Evolutionary conservation across 352 stramenopile species (phyloP).

Genomic region (Globisporangium takayamanum): DNA sequence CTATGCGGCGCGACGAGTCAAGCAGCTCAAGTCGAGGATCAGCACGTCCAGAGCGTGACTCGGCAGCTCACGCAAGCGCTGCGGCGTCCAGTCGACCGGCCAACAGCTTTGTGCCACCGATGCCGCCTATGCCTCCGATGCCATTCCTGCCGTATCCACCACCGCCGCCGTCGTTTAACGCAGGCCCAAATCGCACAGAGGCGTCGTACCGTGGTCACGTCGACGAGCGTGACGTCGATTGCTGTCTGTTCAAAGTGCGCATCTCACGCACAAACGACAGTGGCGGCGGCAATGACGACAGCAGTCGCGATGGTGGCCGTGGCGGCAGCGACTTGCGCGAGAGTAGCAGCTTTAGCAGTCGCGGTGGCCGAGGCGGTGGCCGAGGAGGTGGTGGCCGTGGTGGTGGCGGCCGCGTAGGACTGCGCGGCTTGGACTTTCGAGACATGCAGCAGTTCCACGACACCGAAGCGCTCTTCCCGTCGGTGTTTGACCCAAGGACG

Average conservation of each 20-base stretch:
- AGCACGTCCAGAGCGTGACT: neutral
- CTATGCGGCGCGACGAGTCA: neutral
- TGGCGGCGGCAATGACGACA: constrained; percentile 1
- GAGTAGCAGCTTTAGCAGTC: neutral
- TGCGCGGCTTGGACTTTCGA: neutral
- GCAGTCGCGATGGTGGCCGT: constrained; percentile 9
- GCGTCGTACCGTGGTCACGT: constrained; percentile 18
- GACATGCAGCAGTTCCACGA: constrained; percentile 1
- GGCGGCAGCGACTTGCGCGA: neutral
- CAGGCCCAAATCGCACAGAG: constrained; percentile 4
- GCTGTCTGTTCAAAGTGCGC: constrained; percentile 35
- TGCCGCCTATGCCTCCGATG: constrained; percentile 11
- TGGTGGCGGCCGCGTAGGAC: neutral
- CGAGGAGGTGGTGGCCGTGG: constrained; percentile 11
- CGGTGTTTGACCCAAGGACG: neutral
- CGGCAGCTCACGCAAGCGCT: neutral
- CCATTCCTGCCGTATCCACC: constrained; percentile 2
- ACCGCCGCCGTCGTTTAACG: neutral
- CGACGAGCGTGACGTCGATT: constrained; percentile 25
- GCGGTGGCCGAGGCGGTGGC: neutral
- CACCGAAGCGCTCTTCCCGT: constrained; percentile 3
- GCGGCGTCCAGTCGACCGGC: neutral
- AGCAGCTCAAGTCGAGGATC: neutral
- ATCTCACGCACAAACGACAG: constrained; percentile 16
- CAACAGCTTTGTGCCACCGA: neutral